Base-by-base conservation (phyloP, 202 grass and related monocot genomes). In the Hordeum pubiflorum region DNA sequence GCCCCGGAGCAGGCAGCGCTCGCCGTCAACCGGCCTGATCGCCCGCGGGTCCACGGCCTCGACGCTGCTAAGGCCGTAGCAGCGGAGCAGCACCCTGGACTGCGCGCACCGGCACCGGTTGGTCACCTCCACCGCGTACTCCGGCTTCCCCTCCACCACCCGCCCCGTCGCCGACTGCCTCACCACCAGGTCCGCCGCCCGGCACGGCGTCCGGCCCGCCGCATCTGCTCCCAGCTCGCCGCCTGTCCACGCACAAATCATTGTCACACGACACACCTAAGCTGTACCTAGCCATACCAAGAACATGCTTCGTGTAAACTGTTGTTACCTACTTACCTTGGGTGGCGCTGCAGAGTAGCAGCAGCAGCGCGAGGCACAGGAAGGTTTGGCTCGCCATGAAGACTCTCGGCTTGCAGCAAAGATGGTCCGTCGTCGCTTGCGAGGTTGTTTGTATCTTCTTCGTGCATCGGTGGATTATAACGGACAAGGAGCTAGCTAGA, bases 61-160 rank as follows among this genome's bases (percentile, higher is more conserved):
- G 1, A 93, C 91, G 69, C 91, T 97, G 85, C 89, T 94, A 36
- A 97, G 89, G 1, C 89, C 94, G 62, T 88, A 91, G 77, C 94
- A 97, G 6, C 80, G 85, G 12, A 97, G 72, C 34, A 94, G 21
- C 62, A 97, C 89, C 13, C 83, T 67, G 0, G 89, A 97, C 80
- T 85, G 85, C 67, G 89, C 76, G 77, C 91, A 97, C 32, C 77
- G 52, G 69, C 94, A 97, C 3, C 63, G 76, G 89, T 97, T 97
- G 18, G 32, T 74, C 72, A 97, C 77, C 14, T 75, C 80, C 10
- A 97, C 94, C 27, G 72, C 80, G 74, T 92, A 97, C 82, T 97
- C 91, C 1, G 87, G 82, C 82, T 97, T 89, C 3, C 94, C 94
- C 63, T 97, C 87, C 63, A 97, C 89, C 21, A 86, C 24, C 13